phyloP scores from a whole-genome alignment of 1,284 basidiomycete genomes.

The Sanghuangporus sanghuang region DNA sequence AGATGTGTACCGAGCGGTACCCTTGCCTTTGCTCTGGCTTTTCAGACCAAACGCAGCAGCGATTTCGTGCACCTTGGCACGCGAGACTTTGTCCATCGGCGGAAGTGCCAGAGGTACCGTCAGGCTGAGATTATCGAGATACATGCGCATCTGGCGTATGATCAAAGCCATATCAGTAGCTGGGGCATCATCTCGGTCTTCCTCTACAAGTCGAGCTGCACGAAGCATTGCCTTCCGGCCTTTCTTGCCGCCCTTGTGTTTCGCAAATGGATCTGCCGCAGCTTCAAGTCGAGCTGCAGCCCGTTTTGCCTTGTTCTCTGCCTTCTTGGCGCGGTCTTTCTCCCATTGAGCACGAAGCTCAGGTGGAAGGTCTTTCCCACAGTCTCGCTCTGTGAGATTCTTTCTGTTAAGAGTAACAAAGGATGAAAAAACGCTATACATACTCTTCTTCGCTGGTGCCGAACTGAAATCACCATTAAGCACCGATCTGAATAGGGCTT shows the following conservation, averaged over 20 bases:
- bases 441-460: constrained; percentile 27
- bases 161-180: constrained; percentile 54
- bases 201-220: constrained; percentile 43
- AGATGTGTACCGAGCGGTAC: constrained; percentile 58
- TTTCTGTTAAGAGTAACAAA: constrained; percentile 1
- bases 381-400: constrained; percentile 48
- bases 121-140: constrained; percentile 51
- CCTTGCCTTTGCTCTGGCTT: constrained; percentile 71
- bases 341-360: constrained; percentile 75
- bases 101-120: constrained; percentile 59
- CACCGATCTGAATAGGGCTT: constrained; percentile 60
- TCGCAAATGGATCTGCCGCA: constrained; percentile 49
- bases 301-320: constrained; percentile 65
- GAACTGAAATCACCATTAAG: constrained; percentile 53
- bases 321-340: constrained; percentile 78
- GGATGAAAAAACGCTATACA: neutral
- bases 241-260: constrained; percentile 62
- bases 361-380: constrained; percentile 48
- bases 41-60: constrained; percentile 72
- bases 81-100: constrained; percentile 66
- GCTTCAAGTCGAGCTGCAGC: constrained; percentile 48
- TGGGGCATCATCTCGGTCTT: constrained; percentile 7
- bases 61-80: constrained; percentile 74
- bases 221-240: constrained; percentile 58
- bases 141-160: constrained; percentile 65